Base-by-base conservation (phyloP, 2,329 filamentous ascomycete species). In the Penicillium janthinellum region DNA sequence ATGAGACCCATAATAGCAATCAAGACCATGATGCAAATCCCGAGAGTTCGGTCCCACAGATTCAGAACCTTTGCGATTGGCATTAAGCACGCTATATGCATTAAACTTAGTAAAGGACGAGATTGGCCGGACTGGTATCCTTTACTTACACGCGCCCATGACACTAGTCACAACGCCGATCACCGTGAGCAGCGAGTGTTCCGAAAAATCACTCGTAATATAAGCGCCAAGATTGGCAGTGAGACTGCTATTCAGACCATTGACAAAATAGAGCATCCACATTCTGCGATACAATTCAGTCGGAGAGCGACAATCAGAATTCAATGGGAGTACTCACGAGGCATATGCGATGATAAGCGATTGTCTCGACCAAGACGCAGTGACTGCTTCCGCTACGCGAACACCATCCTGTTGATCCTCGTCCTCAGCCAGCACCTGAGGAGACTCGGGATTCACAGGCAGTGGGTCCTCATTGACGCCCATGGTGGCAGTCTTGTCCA, bases 1-100 rank as follows among this genome's bases (percentile, higher is more conserved):
- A 87, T 78, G 42, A 88, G 74, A 11, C 82, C 81, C 1, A 81
- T 58, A 0, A 80, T 79, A 66, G 78, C 78, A 57, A 82, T 68
- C 5, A 73, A 52, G 0, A 83, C 67, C 72, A 83, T 83, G 44
- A 85, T 47, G 2, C 79, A 60, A 61, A 86, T 82, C 7, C 84
- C 86, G 63, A 86, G 79, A 1, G 85, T 80, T 25, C 86, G 83
- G 25, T 85, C 87, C 81, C 83, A 88, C 38, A 86, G 74, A 71
- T 89, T 83, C 53, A 89, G 74, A 12, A 87, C 77, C 71, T 88
- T 89, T 50, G 86, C 85, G 17, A 86, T 77, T 1, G 86, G 83
- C 34, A 89, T 79, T 68, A 86, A 84, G 51, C 81, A 77, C 14
- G 86, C 77, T 45, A 17, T 14, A 22, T 11, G 20, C 5, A 22